phyloP scores from a whole-genome alignment of 2,329 filamentous ascomycete genomes.

The Ceratocystis diversiconidia region DNA sequence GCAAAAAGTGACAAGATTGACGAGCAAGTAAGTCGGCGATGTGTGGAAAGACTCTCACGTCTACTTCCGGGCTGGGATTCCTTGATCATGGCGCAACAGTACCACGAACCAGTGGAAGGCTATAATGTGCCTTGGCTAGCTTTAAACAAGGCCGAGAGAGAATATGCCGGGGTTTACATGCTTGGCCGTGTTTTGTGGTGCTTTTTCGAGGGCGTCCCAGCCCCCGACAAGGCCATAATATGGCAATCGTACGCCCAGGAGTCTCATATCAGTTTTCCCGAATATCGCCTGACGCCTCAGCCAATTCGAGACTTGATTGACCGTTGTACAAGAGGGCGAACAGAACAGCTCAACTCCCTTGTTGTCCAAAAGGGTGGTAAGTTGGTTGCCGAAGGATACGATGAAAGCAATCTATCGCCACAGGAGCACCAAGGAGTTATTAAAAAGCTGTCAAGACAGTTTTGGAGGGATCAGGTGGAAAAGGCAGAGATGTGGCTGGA shows the following conservation, averaged over 20 bases:
- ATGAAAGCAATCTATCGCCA: constrained; percentile 13
- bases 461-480: constrained; percentile 37
- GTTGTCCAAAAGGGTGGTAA: constrained; percentile 33
- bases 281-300: constrained; percentile 34
- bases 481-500: constrained; percentile 35
- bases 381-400: constrained; percentile 27
- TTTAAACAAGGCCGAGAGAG: constrained; percentile 37
- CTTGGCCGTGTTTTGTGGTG: constrained; percentile 48
- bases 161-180: constrained; percentile 48
- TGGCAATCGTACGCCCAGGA: constrained; percentile 47
- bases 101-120: constrained; percentile 33
- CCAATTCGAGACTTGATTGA: constrained; percentile 35
- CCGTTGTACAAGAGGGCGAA: constrained; percentile 36
- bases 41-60: constrained; percentile 28
- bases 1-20: constrained; percentile 36
- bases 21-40: constrained; percentile 28
- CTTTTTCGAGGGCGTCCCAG: constrained; percentile 45
- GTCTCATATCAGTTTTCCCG: constrained; percentile 41
- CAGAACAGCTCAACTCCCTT: constrained; percentile 31
- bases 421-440: constrained; percentile 25
- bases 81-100: constrained; percentile 31
- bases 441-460: constrained; percentile 26
- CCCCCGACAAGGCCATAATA: constrained; percentile 40
- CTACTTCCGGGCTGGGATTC: constrained; percentile 35
- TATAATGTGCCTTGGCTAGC: constrained; percentile 45